A percentile compares a stretch with the other conserved stretches of the same genome.
These are phyloP conservation scores for Monosporascus sp. DNA, from an alignment of 2,329 filamentous ascomycete species.

Conservation along the genomic window DNA sequence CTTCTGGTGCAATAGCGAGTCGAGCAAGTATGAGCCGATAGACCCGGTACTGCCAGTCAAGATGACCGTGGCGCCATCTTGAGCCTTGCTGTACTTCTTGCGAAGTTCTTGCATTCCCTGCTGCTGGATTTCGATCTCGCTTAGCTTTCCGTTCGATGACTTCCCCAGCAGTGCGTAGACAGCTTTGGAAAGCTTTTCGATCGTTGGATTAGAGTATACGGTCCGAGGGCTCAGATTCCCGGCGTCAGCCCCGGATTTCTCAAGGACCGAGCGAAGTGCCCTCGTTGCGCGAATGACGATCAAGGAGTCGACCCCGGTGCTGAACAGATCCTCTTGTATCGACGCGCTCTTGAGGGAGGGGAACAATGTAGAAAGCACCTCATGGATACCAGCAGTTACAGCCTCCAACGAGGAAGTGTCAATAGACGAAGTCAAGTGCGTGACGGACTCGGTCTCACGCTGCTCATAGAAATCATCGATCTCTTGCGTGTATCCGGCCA, in stretches of 20 bases:
- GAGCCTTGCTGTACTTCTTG: slow-evolving; percentile 10
- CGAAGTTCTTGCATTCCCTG: slow-evolving; percentile 6
- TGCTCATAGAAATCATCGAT: slow-evolving; percentile 41
- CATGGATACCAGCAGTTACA: slow-evolving; percentile 12
- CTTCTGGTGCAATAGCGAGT: slow-evolving; percentile 25
- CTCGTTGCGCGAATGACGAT: not conserved
- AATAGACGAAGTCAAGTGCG: slow-evolving; percentile 7
- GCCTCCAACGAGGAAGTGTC: slow-evolving; percentile 18
- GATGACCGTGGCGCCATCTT: slow-evolving; percentile 24
- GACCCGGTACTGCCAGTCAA: slow-evolving; percentile 36
- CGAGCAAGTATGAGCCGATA: slow-evolving; percentile 34
- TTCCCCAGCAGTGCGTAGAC: not conserved
- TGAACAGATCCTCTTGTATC: slow-evolving; percentile 19
- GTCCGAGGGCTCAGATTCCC: slow-evolving; percentile 8
- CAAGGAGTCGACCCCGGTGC: slow-evolving; percentile 28
- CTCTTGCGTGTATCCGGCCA: slow-evolving; percentile 36
- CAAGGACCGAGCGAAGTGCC: not conserved
- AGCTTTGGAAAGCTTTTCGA: slow-evolving; percentile 1
- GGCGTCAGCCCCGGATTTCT: not conserved
- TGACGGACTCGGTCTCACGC: slow-evolving; percentile 7
- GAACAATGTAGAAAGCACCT: slow-evolving; percentile 13
- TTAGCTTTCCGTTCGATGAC: not conserved
- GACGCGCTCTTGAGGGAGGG: slow-evolving; percentile 11
- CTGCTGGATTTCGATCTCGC: not conserved
- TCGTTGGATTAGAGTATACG: slow-evolving; percentile 24